Percentiles rank a stretch among this genome's conserved stretches.
phyloP scores from a whole-genome alignment of 257 asterid species.

The Ehretia macrophylla region DNA sequence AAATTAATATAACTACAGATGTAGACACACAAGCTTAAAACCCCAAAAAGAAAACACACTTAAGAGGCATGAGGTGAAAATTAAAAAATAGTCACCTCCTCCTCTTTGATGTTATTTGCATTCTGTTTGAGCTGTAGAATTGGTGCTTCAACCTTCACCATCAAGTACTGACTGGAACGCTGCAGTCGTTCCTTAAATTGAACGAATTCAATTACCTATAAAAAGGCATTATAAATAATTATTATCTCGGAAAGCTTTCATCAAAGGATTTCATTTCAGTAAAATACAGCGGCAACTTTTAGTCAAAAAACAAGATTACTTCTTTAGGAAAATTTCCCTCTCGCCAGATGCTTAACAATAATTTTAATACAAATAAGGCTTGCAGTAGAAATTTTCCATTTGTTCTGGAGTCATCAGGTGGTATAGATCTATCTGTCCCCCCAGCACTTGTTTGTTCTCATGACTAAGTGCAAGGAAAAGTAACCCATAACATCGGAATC shows the following conservation, averaged over 20 bases:
- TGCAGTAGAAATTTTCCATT: too few species aligned
- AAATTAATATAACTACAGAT: too few species aligned
- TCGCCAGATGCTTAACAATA: too few species aligned
- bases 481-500: too few species aligned
- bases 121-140: constrained; percentile 83
- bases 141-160: constrained; percentile 79
- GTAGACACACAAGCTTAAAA: neutral
- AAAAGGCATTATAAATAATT: constrained; percentile 11
- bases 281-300: neutral
- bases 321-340: too few species aligned
- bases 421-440: too few species aligned
- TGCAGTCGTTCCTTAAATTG: constrained; percentile 87
- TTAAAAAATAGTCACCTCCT: constrained; percentile 44
- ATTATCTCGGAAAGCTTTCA: neutral
- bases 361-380: too few species aligned
- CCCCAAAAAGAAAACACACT: neutral
- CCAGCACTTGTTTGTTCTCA: too few species aligned
- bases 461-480: too few species aligned
- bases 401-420: too few species aligned
- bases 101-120: constrained; percentile 61
- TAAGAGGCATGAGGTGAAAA: neutral
- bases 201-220: constrained; percentile 86
- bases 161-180: constrained; percentile 74
- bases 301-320: neutral
- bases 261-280: neutral